Evolutionary conservation across 441 rosid genomes (phyloP).

Genomic region (Metrosideros polymorpha): DNA sequence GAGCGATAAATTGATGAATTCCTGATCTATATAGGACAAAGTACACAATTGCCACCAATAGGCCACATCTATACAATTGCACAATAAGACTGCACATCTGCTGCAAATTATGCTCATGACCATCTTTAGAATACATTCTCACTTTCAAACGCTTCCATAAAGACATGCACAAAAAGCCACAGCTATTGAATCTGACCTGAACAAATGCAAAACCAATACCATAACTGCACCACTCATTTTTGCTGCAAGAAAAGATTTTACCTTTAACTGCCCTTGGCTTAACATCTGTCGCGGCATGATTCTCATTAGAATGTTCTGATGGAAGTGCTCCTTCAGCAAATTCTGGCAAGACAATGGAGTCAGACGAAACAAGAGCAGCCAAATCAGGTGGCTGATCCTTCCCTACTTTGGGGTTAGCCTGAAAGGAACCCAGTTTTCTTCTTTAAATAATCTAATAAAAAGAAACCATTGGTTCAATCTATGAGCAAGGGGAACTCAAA

Average conservation of each 20-base stretch:
- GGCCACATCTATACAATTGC: neutral
- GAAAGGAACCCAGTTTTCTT: conserved; percentile 4
- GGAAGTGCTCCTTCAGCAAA: conserved; percentile 24
- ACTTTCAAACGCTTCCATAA: neutral
- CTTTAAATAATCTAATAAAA: neutral
- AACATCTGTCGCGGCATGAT: conserved; percentile 14
- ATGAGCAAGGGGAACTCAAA: conserved; percentile 1
- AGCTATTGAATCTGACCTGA: neutral
- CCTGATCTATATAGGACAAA: neutral
- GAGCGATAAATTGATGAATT: neutral
- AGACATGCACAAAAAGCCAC: neutral
- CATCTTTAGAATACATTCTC: neutral
- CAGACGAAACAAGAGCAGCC: conserved; percentile 61
- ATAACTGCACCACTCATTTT: neutral
- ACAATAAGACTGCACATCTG: neutral
- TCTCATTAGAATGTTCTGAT: conserved; percentile 17
- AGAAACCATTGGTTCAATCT: neutral
- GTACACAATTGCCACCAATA: neutral
- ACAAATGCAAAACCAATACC: neutral
- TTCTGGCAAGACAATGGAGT: conserved; percentile 39
- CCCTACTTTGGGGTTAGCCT: conserved; percentile 75
- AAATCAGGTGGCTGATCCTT: conserved; percentile 95
- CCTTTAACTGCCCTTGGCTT: conserved; percentile 38
- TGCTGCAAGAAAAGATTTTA: conserved; percentile 4
- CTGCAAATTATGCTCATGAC: neutral